These are phyloP conservation scores for Penicillium sp. DNA, from an alignment of 2,329 filamentous ascomycete species.

Conservation along the genomic window DNA sequence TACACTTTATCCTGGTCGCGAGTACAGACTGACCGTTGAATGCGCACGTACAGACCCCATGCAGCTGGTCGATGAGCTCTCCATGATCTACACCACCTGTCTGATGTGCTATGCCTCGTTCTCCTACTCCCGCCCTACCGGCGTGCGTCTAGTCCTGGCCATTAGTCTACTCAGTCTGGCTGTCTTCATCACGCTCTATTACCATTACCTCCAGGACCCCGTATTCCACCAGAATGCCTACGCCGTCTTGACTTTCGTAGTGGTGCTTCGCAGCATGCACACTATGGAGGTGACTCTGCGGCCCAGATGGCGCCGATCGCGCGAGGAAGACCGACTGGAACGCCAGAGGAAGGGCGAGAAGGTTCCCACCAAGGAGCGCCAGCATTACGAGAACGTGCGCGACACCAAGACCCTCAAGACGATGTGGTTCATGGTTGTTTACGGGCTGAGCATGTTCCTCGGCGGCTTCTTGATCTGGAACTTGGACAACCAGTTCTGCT, in stretches of 20 bases:
- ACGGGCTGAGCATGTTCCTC: slow-evolving; percentile 69
- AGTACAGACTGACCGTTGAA: slow-evolving; percentile 18
- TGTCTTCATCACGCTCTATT: slow-evolving; percentile 73
- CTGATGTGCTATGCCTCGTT: slow-evolving; percentile 73
- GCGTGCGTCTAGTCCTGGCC: slow-evolving; percentile 56
- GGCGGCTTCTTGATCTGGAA: slow-evolving; percentile 75
- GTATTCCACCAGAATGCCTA: slow-evolving; percentile 81
- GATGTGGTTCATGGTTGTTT: slow-evolving; percentile 74
- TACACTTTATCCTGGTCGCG: background rate
- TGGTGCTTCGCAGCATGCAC: slow-evolving; percentile 71
- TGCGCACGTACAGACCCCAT: slow-evolving; percentile 55
- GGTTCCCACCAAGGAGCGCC: slow-evolving; percentile 43
- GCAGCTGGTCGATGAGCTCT: slow-evolving; percentile 69
- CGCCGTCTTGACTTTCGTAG: slow-evolving; percentile 66
- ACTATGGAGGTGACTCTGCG: slow-evolving; percentile 69
- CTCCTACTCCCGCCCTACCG: slow-evolving; percentile 60
- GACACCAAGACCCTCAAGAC: slow-evolving; percentile 59
- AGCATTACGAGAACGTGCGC: slow-evolving; percentile 53
- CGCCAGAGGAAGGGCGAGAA: slow-evolving; percentile 37
- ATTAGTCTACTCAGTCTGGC: slow-evolving; percentile 56
- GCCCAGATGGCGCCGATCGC: slow-evolving; percentile 54
- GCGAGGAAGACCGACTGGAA: slow-evolving; percentile 46
- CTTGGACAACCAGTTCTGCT: slow-evolving; percentile 75
- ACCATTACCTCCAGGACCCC: slow-evolving; percentile 78
- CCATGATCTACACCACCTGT: slow-evolving; percentile 71